Conservation (phyloP, 139 green algal genomes). For the Chlamydomonas incerta region DNA sequence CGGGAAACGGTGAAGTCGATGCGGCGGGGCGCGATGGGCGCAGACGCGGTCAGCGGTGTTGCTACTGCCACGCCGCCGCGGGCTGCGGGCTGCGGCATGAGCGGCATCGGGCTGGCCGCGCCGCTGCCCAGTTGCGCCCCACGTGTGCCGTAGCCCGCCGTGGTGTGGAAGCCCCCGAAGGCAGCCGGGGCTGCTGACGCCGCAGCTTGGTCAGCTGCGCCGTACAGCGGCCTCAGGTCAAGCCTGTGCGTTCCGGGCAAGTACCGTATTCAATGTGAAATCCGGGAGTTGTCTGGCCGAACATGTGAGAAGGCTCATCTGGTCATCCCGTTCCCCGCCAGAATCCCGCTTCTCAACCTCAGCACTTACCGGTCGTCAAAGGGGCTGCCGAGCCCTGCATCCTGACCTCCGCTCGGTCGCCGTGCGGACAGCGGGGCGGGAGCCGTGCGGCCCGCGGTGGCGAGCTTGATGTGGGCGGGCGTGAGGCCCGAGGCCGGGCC, state of each 20-base stretch:
- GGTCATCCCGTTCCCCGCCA: no score
- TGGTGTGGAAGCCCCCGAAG: conserved; percentile 15
- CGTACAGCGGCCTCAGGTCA: conserved; percentile 4
- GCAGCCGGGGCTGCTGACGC: background rate
- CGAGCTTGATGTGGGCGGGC: background rate
- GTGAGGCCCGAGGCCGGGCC: background rate
- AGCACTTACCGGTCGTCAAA: conserved; percentile 30
- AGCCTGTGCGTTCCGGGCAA: no score
- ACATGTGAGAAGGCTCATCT: no score
- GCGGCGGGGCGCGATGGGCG: conserved; percentile 6
- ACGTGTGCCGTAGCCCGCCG: no score
- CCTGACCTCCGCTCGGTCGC: background rate
- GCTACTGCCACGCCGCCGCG: background rate
- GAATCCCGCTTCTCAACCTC: no score
- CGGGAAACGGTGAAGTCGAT: conserved; percentile 17
- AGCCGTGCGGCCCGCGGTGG: background rate
- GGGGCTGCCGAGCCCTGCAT: background rate
- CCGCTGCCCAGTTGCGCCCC: background rate
- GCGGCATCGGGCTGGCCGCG: background rate
- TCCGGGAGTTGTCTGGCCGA: no score
- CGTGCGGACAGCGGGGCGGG: background rate
- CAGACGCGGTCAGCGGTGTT: background rate
- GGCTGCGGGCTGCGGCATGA: background rate
- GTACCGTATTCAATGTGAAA: no score
- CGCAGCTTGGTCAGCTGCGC: no score